Conservation (phyloP, 768 basidiomycete species). For the Panellus pusillus region DNA sequence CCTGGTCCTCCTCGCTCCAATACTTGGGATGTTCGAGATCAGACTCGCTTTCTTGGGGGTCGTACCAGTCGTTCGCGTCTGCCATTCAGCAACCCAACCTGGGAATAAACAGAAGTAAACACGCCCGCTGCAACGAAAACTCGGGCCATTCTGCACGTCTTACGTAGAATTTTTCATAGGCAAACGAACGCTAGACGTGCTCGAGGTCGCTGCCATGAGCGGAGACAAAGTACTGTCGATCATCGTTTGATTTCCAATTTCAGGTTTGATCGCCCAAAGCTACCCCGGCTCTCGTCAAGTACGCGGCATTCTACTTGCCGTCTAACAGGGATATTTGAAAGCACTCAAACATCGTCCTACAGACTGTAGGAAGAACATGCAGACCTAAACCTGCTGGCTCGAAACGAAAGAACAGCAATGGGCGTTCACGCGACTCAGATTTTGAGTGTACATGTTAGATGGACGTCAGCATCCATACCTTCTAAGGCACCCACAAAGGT, state of each 20-base stretch:
- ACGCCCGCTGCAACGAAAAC: too few relatives aligned
- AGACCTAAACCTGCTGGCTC: constrained; percentile 30
- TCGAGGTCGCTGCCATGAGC: too few relatives aligned
- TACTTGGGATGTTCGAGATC: constrained; percentile 18
- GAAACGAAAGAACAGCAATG: constrained; percentile 52
- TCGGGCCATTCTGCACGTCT: too few relatives aligned
- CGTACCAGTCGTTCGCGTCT: constrained; percentile 16
- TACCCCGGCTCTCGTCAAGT: too few relatives aligned
- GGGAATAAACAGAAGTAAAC: not conserved
- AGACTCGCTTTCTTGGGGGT: constrained; percentile 15
- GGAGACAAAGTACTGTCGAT: too few relatives aligned
- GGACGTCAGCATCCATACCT: constrained; percentile 62
- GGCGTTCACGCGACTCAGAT: constrained; percentile 48
- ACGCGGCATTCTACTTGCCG: too few relatives aligned
- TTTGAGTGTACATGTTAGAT: constrained; percentile 31
- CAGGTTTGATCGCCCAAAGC: too few relatives aligned
- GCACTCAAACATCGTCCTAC: constrained; percentile 67
- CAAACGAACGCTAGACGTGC: too few relatives aligned
- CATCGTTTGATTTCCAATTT: too few relatives aligned
- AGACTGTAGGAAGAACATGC: constrained; percentile 55
- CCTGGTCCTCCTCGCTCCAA: constrained; percentile 6
- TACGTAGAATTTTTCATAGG: too few relatives aligned
- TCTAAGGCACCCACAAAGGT: not conserved
- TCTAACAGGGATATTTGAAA: constrained; percentile 16
- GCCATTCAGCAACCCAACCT: constrained; percentile 4